Percentiles rank a stretch among this genome's conserved stretches.
phyloP scores from a whole-genome alignment of 805 yeast species.

The Candida germanica region DNA sequence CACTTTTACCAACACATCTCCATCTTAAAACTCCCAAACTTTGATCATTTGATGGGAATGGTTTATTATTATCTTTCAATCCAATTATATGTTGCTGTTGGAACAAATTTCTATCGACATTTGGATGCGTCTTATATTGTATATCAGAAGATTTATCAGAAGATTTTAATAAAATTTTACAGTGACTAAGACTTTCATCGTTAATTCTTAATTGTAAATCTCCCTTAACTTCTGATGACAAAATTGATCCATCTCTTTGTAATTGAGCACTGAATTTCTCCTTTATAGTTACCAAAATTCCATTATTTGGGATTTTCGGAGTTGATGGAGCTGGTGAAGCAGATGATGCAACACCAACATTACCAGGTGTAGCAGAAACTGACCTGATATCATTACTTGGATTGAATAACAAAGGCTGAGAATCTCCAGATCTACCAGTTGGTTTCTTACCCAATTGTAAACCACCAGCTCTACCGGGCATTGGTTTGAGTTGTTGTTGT shows the following conservation, averaged over 20 bases:
- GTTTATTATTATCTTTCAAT: constrained; percentile 70
- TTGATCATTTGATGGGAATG: constrained; percentile 90
- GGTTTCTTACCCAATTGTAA: constrained; percentile 70
- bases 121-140: constrained; percentile 93
- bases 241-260: constrained; percentile 76
- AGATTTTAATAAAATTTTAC: constrained; percentile 58
- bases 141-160: constrained; percentile 47
- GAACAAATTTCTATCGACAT: constrained; percentile 79
- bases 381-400: constrained; percentile 18
- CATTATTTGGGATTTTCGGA: constrained; percentile 53
- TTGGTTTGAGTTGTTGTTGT: constrained; percentile 1
- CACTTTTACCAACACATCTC: constrained; percentile 69
- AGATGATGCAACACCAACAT: no score
- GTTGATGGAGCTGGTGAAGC: constrained; percentile 14
- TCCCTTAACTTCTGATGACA: constrained; percentile 79
- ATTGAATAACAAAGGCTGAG: constrained; percentile 25
- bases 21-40: constrained; percentile 90
- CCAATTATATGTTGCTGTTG: constrained; percentile 56
- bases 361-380: constrained; percentile 13
- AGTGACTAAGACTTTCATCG: constrained; percentile 64
- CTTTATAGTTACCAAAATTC: constrained; percentile 71
- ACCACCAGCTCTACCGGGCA: constrained; percentile 43
- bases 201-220: constrained; percentile 85
- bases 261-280: constrained; percentile 78
- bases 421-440: constrained; percentile 25